Base-by-base conservation (phyloP, 345 rosid genomes). In the Populus euphratica region DNA sequence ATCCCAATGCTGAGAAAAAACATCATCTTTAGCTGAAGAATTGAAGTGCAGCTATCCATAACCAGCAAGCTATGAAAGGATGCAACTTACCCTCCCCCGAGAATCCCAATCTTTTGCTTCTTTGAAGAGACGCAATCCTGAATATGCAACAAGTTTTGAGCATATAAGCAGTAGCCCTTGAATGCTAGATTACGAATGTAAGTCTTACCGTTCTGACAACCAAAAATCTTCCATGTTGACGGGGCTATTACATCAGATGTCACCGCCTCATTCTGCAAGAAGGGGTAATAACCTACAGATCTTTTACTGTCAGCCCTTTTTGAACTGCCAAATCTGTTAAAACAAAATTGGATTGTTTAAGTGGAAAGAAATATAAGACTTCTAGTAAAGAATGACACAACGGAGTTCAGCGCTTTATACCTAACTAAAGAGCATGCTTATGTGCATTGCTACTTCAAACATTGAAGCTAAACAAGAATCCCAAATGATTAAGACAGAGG, bases 151-250 rank as follows among this genome's bases (percentile, higher is more conserved):
- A n/a, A 31, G 41, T 38, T 68, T 76, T 67, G 14, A 76, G 14
- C 56, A 66, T 56, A 44, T 23, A 65, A 36, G 76, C 77, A 68
- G 68, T 25, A 39, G 52, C 67, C 69, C 43, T 20, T 21, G 68
- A 59, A 73, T 25, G 18, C 10, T 11, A 61, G 72, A 39, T 63
- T 38, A 68, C 17, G 63, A 79, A 63, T 41, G 71, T 33, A 62
- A 68, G 25, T 69, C 77, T 77, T 87, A 89, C 98, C 98, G 84
- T 93, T 96, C 81, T 88, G 94, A 84, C 98, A 93, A 69, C 99
- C 99, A 72, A 96, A 93, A 29, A 96, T 92, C 84, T 89, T 96
- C 99, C 97, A 96, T 16, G 93, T 91, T 38, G 98, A 96, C 65
- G 99, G 96, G 52, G 92, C 94, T 73, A 92, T 81, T 49, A 93